Evolutionary conservation across 1,284 basidiomycete genomes (phyloP).

Genomic region (Pseudozyma pruni): DNA sequence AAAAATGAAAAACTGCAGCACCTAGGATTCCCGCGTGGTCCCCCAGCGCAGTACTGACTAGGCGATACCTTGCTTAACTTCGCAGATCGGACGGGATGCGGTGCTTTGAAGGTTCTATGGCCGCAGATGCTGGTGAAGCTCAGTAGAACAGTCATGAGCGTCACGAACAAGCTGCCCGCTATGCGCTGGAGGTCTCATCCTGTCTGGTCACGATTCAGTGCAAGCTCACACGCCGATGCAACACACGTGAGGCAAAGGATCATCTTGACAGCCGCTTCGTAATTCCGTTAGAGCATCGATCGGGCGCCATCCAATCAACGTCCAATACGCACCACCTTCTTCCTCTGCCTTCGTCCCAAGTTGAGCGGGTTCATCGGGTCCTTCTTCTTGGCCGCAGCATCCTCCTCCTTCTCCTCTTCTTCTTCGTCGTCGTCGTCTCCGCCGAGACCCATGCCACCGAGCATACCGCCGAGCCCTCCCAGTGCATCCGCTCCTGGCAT

Average conservation of each 20-base stretch:
- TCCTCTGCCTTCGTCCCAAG: slow-evolving; percentile 58
- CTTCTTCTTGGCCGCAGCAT: slow-evolving; percentile 47
- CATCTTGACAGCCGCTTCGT: no score
- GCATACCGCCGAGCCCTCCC: slow-evolving; percentile 62
- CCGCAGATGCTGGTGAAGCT: slow-evolving; percentile 75
- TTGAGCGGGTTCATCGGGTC: slow-evolving; percentile 44
- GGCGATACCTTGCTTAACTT: slow-evolving; percentile 82
- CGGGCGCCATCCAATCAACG: slow-evolving; percentile 39
- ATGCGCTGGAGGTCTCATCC: no score
- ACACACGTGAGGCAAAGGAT: no score
- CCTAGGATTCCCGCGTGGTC: slow-evolving; percentile 84
- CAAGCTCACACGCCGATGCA: no score
- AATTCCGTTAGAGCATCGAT: no score
- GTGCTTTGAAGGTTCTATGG: slow-evolving; percentile 82
- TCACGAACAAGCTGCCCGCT: no score
- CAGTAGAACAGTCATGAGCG: no score
- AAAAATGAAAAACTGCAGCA: slow-evolving; percentile 76
- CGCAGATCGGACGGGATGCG: slow-evolving; percentile 83
- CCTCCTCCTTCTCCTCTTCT: slow-evolving; percentile 31
- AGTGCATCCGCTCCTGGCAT: slow-evolving; percentile 47
- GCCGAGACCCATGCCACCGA: slow-evolving; percentile 61
- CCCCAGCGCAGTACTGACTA: slow-evolving; percentile 85
- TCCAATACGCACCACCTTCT: slow-evolving; percentile 63
- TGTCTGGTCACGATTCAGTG: no score
- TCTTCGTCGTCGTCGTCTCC: slow-evolving; percentile 62